Evolutionary conservation across 2,329 filamentous ascomycete species (phyloP).

Genomic region (Pseudohalonectria lignicola): DNA sequence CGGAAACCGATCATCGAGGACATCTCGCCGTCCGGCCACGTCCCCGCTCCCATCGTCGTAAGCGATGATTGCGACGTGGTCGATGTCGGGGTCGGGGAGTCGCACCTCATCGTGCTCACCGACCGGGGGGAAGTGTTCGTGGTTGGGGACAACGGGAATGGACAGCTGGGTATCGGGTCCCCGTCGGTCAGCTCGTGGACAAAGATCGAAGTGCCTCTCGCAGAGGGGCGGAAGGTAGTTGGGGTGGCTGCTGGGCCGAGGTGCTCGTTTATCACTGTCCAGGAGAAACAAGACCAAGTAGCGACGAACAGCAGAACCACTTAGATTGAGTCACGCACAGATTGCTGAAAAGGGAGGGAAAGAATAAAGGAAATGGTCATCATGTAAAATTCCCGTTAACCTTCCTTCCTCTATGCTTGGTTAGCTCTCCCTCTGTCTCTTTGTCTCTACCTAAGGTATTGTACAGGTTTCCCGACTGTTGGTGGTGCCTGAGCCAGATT

Average conservation of each 20-base stretch:
- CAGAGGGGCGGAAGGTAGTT: slow-evolving; percentile 16
- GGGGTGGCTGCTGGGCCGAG: slow-evolving; percentile 36
- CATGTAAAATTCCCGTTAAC: no score
- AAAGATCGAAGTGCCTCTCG: slow-evolving; percentile 17
- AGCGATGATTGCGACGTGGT: slow-evolving; percentile 37
- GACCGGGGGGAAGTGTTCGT: slow-evolving; percentile 38
- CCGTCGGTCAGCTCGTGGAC: slow-evolving; percentile 20
- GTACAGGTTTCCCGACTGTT: no score
- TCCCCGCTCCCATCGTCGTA: slow-evolving; percentile 23
- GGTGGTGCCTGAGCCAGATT: no score
- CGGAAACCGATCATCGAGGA: slow-evolving; percentile 18
- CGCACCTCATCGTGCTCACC: slow-evolving; percentile 46
- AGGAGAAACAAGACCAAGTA: slow-evolving; percentile 9
- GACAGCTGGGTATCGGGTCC: slow-evolving; percentile 42
- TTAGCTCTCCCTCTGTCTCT: no score
- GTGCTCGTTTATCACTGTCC: slow-evolving; percentile 40
- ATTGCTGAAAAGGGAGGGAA: no score
- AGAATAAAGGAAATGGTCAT: no score
- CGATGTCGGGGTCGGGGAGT: slow-evolving; percentile 46
- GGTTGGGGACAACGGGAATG: slow-evolving; percentile 44
- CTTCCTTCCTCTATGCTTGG: no score
- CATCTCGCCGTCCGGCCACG: slow-evolving; percentile 17
- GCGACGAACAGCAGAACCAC: no score
- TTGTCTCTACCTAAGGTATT: no score
- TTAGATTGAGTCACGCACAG: no score